These are phyloP conservation scores for Laguncularia racemosa DNA, from an alignment of 345 rosid genomes.

Conservation along the genomic window DNA sequence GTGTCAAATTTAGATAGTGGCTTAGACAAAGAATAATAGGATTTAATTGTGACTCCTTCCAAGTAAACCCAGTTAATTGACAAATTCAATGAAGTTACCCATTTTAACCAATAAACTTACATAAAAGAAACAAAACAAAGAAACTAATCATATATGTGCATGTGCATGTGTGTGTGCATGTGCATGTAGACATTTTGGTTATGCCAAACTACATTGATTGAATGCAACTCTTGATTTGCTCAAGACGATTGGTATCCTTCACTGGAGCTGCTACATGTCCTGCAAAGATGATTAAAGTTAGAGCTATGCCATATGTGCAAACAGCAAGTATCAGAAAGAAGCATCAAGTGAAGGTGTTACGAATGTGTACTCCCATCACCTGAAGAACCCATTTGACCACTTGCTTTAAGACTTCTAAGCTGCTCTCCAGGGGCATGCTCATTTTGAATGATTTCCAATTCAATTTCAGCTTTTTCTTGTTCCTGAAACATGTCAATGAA, in stretches of 20 bases:
- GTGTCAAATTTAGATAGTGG: no score
- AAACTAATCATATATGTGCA: background rate
- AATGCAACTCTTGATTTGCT: conserved; percentile 59
- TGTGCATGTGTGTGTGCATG: no score
- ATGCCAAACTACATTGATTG: conserved; percentile 44
- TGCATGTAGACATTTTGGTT: background rate
- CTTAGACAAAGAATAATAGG: no score
- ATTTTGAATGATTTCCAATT: conserved; percentile 48
- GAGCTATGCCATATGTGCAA: background rate
- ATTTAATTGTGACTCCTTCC: no score
- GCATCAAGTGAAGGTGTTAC: background rate
- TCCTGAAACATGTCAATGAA: conserved; percentile 28
- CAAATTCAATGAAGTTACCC: no score
- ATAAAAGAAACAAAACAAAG: background rate
- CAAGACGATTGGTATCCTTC: conserved; percentile 46
- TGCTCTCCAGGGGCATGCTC: conserved; percentile 29
- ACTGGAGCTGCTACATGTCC: conserved; percentile 30
- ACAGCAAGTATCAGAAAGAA: background rate
- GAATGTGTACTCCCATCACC: conserved; percentile 21
- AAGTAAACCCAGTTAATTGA: no score
- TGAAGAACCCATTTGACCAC: conserved; percentile 19
- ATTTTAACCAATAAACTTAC: no score
- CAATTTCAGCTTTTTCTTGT: conserved; percentile 71
- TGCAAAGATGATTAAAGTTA: background rate
- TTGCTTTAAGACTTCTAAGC: conserved; percentile 22